A percentile compares a stretch with the other conserved stretches of the same genome.
phyloP scores from a whole-genome alignment of 1,139 yeast species.

The Petasospora rhodanensis region DNA sequence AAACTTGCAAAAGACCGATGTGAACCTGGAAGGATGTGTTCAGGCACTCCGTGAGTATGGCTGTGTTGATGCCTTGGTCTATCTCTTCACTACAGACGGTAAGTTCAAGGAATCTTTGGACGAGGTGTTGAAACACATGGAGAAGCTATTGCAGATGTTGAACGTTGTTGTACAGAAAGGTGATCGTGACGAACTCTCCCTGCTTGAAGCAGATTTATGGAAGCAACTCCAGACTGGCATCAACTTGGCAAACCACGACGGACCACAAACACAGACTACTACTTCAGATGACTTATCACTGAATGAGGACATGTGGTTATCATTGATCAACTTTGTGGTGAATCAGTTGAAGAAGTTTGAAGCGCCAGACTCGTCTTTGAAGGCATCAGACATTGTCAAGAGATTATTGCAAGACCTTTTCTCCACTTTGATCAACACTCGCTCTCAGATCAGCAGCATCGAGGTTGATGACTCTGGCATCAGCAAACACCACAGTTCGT shows the following conservation, averaged over 20 bases:
- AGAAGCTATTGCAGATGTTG: constrained; percentile 13
- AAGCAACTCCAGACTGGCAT: constrained; percentile 35
- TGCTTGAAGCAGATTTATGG: constrained; percentile 29
- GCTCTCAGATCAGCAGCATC: constrained; percentile 30
- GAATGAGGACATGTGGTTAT: constrained; percentile 40
- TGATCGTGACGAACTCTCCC: constrained; percentile 20
- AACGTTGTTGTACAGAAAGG: constrained; percentile 8
- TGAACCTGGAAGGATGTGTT: constrained; percentile 25
- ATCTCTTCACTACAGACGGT: constrained; percentile 26
- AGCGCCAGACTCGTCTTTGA: constrained; percentile 9
- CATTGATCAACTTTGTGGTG: constrained; percentile 32
- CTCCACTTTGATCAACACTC: constrained; percentile 42
- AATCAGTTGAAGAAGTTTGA: constrained; percentile 29
- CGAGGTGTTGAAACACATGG: constrained; percentile 28
- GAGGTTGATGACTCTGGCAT: constrained; percentile 18
- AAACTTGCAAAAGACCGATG: constrained; percentile 17
- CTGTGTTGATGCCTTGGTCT: constrained; percentile 33
- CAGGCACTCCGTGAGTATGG: constrained; percentile 27
- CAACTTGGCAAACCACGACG: constrained; percentile 28
- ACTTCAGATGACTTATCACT: constrained; percentile 7
- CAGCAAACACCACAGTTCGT: constrained; percentile 30
- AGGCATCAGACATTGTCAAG: constrained; percentile 33
- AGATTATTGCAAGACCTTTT: constrained; percentile 49
- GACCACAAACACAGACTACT: constrained; percentile 12
- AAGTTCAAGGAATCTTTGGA: constrained; percentile 31